Base-by-base conservation (phyloP, 129 eudicot species). In the Chrysanthemum lavandulifolium region DNA sequence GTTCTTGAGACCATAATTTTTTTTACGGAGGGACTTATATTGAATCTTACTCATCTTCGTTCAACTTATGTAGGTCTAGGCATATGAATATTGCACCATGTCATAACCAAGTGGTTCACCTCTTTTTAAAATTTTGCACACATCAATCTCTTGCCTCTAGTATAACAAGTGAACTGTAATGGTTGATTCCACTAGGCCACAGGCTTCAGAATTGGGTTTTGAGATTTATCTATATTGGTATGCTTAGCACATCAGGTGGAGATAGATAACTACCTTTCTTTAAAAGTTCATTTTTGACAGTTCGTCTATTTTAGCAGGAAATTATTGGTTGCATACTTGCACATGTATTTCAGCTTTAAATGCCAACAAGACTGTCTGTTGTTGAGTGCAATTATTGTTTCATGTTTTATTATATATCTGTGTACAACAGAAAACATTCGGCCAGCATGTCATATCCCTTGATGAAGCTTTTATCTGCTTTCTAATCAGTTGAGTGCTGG, bases 401-500 rank as follows among this genome's bases (percentile, higher is more conserved):
- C 27, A 11, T 16, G 50, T 15, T 27, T 25, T 48, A 25, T 56
- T 71, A 9, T 9, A 18, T 52, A 54, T 27, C 33, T 31, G 40
- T 50, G 25, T 13, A 50, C 3, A 55, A 2, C 61, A 69, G 47
- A 54, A 58, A 48, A 0, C 68, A 18, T 49, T 21, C 5, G 43
- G 75, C 7, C 45, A 12, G 52, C 56, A 55, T 56, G 14, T 40
- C 5, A 19, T 33, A 62, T 74, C 52, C 12, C 14, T 78, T 78
- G 77, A 49, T 78, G 43, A 71, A 25, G 18, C 3, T 47, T 64
- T 47, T 64, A 47, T 70, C 50, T 63, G 51, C 29, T 56, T 72
- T 78, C 72, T 79, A 68, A 80, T 73, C 50, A 50, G 74, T 68
- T 40, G 15, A 73, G 61, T 68, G 79, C 56, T 65, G 74, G 76